phyloP scores from a whole-genome alignment of 768 basidiomycete species.

The Stropharia rugosoannulata region DNA sequence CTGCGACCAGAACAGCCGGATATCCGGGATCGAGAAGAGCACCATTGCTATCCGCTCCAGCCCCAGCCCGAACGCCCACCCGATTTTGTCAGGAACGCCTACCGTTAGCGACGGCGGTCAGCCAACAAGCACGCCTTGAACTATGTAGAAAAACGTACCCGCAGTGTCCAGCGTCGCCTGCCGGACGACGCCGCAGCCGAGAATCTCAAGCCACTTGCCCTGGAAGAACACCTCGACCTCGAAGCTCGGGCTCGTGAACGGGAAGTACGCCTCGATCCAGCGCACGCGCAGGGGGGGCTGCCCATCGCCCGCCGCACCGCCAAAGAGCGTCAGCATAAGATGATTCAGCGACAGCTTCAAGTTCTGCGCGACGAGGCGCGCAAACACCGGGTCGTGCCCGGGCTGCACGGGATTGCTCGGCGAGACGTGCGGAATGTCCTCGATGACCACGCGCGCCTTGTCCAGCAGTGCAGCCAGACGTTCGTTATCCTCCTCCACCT shows the following conservation, averaged over 20 bases:
- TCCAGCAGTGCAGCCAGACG: constrained; percentile 68
- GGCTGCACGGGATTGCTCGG: constrained; percentile 79
- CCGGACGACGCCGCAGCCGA: constrained; percentile 89
- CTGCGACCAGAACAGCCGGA: constrained; percentile 94
- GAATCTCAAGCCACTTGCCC: constrained; percentile 95
- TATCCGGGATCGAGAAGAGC: constrained; percentile 94
- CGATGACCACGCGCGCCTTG: constrained; percentile 77
- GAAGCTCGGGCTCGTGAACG: constrained; percentile 96
- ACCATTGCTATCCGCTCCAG: constrained; percentile 98
- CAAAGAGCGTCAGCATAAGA: constrained; percentile 82
- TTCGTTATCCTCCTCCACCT: constrained; percentile 72
- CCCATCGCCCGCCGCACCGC: constrained; percentile 40
- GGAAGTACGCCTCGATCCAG: constrained; percentile 98
- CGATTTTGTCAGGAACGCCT: constrained; percentile 83
- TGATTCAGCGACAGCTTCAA: constrained; percentile 89
- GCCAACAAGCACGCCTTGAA: constrained; percentile 7
- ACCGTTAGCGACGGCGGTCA: neutral
- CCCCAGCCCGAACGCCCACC: constrained; percentile 98
- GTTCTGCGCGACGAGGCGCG: constrained; percentile 77
- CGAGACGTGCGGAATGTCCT: constrained; percentile 78
- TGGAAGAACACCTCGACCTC: constrained; percentile 97
- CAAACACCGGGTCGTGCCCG: constrained; percentile 70
- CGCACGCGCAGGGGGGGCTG: constrained; percentile 81
- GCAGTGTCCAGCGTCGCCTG: constrained; percentile 88
- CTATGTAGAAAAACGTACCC: constrained; percentile 51